Evolutionary conservation across 805 yeast genomes (phyloP), one percentile per base, ranked within the genome.

Genomic region (Cyberlindnera saturnus): DNA sequence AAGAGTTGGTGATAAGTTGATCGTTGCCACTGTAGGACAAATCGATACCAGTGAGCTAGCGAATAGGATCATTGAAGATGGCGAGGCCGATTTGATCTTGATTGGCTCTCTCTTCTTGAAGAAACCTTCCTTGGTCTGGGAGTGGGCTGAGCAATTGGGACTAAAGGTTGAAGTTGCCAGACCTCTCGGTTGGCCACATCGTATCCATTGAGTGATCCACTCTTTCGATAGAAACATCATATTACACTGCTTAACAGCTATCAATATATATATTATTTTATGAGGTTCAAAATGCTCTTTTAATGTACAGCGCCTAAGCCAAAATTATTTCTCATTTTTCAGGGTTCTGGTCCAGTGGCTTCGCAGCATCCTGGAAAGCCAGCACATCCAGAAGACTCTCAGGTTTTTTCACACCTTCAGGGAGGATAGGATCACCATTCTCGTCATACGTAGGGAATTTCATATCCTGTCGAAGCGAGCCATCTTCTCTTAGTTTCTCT

Each of bases 401-500:
- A 2, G 52, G 52, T 36, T 39, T 39, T 45, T 43, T 45, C 6
- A 46, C 41, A 14, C 52, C 52, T 13, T 54, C 55, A 14, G 62
- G 60, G 4, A 57, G 46, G 16, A 56, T 43, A 11, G 53, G 62
- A 26, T 64, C 61, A 16, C 77, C 77, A 16, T 71, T 67, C 6
- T 61, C 67, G 47, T 75, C 78, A 47, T 69, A 75, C 28, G 76
- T 68, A 2, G 82, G 82, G 31, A 82, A 66, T 13, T 66, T 65
- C 36, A 83, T 72, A 52, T 82, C 91, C 2, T 63, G 55, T 56
- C 90, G 71, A 39, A 85, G 66, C 45, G 73, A 72, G 2, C 87
- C 86, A 48, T 82, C 88, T 55, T 79, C 75, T 52, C 72, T 69
- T 45, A 85, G 67, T 49, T 74, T 82, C 38, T 81, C 89, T 28